Conservation (phyloP, 1,284 basidiomycete genomes). For the Phylloboletellus chloephorus region DNA sequence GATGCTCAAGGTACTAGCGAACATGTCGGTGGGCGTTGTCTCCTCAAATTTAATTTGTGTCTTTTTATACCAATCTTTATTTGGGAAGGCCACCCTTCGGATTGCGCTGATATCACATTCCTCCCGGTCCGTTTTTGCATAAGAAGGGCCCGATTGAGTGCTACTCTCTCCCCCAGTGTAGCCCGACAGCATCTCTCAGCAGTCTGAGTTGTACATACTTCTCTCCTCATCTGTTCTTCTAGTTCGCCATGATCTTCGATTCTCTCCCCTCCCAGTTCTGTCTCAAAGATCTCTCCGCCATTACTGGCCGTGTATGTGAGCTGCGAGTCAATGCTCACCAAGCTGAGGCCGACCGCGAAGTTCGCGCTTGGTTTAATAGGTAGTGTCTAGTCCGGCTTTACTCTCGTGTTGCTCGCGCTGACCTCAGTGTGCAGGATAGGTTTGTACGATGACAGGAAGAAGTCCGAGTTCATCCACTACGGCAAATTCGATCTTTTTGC, state of each 20-base stretch:
- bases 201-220: slow-evolving; percentile 23
- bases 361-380: slow-evolving; percentile 31
- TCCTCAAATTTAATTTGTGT: slow-evolving; percentile 26
- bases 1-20: slow-evolving; percentile 29
- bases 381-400: slow-evolving; percentile 13
- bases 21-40: slow-evolving; percentile 23
- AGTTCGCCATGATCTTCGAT: slow-evolving; percentile 24
- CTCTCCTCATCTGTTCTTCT: slow-evolving; percentile 8
- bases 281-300: slow-evolving; percentile 30
- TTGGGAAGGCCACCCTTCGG: slow-evolving; percentile 20
- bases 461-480: slow-evolving; percentile 33
- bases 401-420: not conserved
- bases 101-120: slow-evolving; percentile 19
- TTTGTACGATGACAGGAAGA: slow-evolving; percentile 32
- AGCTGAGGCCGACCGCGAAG: slow-evolving; percentile 29
- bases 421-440: slow-evolving; percentile 20
- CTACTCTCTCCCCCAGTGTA: slow-evolving; percentile 5
- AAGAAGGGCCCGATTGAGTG: slow-evolving; percentile 24
- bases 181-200: slow-evolving; percentile 20
- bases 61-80: slow-evolving; percentile 28
- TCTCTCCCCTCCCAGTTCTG: slow-evolving; percentile 31
- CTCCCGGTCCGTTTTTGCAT: slow-evolving; percentile 23
- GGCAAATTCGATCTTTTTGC: slow-evolving; percentile 43
- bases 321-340: slow-evolving; percentile 29
- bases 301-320: slow-evolving; percentile 35